Percentiles rank a stretch among this genome's conserved stretches.
These are phyloP conservation scores for Phytophthora chlamydospora DNA, from an alignment of 352 stramenopile genomes.

Conservation along the genomic window DNA sequence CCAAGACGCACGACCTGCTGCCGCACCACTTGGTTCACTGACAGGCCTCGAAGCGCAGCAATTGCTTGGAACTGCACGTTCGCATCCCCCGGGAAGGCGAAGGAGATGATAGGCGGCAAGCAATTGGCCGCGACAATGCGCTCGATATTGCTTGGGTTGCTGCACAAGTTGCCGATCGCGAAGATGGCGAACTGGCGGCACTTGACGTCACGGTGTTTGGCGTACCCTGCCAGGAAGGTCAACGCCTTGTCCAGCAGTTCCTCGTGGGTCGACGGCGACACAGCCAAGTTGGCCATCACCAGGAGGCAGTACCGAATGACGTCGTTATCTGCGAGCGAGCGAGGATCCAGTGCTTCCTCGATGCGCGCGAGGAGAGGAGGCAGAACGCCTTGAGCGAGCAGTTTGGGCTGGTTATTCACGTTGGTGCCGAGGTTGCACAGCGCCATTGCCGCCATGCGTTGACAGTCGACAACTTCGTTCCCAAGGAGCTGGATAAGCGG, in stretches of 20 bases:
- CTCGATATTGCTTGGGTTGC: constrained; percentile 92
- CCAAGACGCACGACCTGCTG: constrained; percentile 92
- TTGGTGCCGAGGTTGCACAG: constrained; percentile 96
- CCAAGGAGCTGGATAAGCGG: constrained; percentile 89
- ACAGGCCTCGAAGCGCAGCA: constrained; percentile 91
- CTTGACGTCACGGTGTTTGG: constrained; percentile 95
- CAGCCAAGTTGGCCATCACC: constrained; percentile 93
- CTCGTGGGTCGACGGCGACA: constrained; percentile 83
- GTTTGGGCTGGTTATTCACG: constrained; percentile 92
- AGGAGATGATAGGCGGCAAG: constrained; percentile 94
- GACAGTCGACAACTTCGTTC: constrained; percentile 91
- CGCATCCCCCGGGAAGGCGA: constrained; percentile 91
- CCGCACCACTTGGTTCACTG: constrained; percentile 89
- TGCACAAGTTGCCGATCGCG: constrained; percentile 94
- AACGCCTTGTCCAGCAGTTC: constrained; percentile 82
- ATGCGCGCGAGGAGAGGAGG: constrained; percentile 89
- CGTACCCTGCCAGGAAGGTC: constrained; percentile 92
- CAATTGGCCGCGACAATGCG: constrained; percentile 87
- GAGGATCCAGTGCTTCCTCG: constrained; percentile 91
- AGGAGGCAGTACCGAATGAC: constrained; percentile 95
- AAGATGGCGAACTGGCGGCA: constrained; percentile 97
- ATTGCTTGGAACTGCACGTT: constrained; percentile 98
- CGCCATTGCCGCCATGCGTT: constrained; percentile 96
- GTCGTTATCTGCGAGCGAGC: constrained; percentile 93
- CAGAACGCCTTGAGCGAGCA: constrained; percentile 90